These are phyloP conservation scores for Lasiodiplodia hormozganensis DNA, from an alignment of 2,329 filamentous ascomycete species.

Conservation along the genomic window DNA sequence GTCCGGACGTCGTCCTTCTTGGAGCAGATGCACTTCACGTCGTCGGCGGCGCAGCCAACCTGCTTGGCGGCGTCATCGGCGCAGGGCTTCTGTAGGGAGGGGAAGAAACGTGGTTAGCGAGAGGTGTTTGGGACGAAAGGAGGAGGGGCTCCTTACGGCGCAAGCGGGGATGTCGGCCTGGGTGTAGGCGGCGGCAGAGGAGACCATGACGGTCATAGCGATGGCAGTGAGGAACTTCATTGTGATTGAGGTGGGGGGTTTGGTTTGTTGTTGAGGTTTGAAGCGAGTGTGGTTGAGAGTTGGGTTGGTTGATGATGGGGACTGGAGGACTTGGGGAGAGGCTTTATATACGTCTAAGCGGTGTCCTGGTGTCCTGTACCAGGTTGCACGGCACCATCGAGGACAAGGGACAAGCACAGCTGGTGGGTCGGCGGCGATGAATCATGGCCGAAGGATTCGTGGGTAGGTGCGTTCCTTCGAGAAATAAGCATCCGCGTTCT, in stretches of 20 bases:
- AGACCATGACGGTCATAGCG: constrained; percentile 12
- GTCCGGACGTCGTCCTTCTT: background rate
- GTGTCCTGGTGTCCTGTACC: no score
- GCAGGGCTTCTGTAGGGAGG: background rate
- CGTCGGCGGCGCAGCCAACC: background rate
- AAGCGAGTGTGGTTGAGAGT: background rate
- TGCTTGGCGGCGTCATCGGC: background rate
- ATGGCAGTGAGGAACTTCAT: constrained; percentile 18
- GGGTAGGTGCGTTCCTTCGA: constrained; percentile 5
- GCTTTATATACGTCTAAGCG: background rate
- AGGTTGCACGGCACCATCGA: background rate
- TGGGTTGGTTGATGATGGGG: constrained; percentile 2
- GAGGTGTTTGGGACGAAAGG: background rate
- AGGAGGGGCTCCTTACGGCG: constrained; percentile 1
- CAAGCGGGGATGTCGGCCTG: constrained; percentile 1
- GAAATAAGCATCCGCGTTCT: constrained; percentile 11
- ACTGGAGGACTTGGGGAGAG: background rate
- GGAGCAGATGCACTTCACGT: constrained; percentile 1
- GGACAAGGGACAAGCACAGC: background rate
- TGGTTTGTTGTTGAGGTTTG: background rate
- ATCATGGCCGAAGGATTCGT: background rate
- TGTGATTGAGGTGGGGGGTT: background rate
- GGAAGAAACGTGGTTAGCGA: background rate
- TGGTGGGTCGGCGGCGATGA: background rate
- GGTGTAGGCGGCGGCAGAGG: constrained; percentile 15